phyloP scores from a whole-genome alignment of 306 rosid species.

The Prunus campanulata region DNA sequence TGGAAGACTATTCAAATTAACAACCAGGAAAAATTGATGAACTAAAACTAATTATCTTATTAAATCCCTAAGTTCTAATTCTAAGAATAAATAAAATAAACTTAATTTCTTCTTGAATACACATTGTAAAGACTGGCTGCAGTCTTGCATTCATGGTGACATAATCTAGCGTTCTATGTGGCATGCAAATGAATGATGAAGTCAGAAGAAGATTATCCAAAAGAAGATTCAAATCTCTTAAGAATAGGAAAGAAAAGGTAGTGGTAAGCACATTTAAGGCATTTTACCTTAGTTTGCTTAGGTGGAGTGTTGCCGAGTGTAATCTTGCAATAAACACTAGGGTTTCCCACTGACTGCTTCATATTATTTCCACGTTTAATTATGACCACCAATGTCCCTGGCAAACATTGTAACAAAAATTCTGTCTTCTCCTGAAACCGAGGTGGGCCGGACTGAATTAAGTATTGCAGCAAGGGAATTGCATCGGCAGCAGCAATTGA shows the following conservation, averaged over 20 bases:
- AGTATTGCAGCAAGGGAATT: constrained; percentile 87
- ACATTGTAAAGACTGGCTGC: neutral
- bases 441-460: constrained; percentile 97
- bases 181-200: neutral
- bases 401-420: constrained; percentile 95
- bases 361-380: constrained; percentile 91
- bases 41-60: too few species aligned
- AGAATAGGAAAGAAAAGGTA: neutral
- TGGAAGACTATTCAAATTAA: neutral
- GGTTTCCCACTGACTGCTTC: constrained; percentile 98
- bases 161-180: neutral
- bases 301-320: constrained; percentile 89
- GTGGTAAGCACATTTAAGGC: neutral
- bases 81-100: too few species aligned
- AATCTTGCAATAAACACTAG: constrained; percentile 91
- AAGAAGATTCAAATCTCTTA: neutral
- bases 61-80: too few species aligned
- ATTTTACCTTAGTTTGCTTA: constrained; percentile 76
- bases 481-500: constrained; percentile 98
- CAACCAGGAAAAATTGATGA: neutral
- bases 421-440: constrained; percentile 98
- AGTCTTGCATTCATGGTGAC: neutral
- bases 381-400: constrained; percentile 86
- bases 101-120: neutral
- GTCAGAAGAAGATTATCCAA: neutral